Evolutionary conservation across 2,329 filamentous ascomycete genomes (phyloP).

Genomic region (Cryoendolithus antarcticus): DNA sequence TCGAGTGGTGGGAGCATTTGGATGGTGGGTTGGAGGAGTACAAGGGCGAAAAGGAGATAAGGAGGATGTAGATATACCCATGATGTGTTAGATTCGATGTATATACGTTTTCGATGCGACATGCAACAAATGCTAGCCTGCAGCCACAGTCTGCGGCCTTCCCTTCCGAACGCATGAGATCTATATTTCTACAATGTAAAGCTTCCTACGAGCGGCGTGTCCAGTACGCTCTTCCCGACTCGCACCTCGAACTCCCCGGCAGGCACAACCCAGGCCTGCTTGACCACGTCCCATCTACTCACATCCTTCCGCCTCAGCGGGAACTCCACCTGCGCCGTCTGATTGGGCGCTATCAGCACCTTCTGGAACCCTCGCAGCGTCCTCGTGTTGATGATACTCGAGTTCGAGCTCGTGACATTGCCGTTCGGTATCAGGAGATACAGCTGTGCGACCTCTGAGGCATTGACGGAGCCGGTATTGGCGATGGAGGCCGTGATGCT

Average conservation of each 20-base stretch:
- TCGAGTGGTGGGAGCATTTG: constrained; percentile 90
- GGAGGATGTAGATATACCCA: constrained; percentile 51
- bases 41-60: constrained; percentile 72
- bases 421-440: constrained; percentile 21
- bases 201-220: constrained; percentile 17
- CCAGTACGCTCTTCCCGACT: constrained; percentile 30
- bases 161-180: too few relatives aligned
- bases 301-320: constrained; percentile 31
- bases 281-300: constrained; percentile 37
- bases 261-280: constrained; percentile 41
- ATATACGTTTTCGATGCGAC: too few relatives aligned
- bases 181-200: constrained; percentile 7
- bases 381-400: constrained; percentile 29
- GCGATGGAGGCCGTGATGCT: constrained; percentile 37
- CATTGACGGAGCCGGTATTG: constrained; percentile 37
- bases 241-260: constrained; percentile 31
- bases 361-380: constrained; percentile 24
- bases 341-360: constrained; percentile 16
- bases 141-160: too few relatives aligned
- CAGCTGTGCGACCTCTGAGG: constrained; percentile 43
- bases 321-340: constrained; percentile 23
- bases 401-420: constrained; percentile 44
- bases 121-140: too few relatives aligned
- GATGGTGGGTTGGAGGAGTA: constrained; percentile 73
- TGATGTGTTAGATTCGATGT: too few relatives aligned